Conservation (phyloP, 305 asterid genomes). For the Fraxinus albicans region DNA sequence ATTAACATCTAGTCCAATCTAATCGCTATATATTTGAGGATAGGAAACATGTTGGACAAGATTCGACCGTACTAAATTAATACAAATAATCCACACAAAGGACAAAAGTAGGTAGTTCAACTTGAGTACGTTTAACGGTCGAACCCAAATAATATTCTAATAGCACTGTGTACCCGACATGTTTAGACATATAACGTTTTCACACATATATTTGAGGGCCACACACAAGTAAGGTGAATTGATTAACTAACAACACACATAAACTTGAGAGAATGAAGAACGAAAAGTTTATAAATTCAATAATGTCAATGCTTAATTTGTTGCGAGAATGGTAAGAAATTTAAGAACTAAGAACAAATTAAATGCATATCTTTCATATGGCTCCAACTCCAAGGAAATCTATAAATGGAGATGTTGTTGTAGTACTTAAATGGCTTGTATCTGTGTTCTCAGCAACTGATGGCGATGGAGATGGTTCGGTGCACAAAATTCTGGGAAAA, state of each 20-base stretch:
- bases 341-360: background rate
- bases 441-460: slow-evolving; percentile 9
- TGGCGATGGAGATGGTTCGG: slow-evolving; percentile 17
- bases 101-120: background rate
- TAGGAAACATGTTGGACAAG: background rate
- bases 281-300: background rate
- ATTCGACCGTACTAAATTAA: background rate
- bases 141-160: background rate
- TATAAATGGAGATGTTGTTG: slow-evolving; percentile 33
- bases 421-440: slow-evolving; percentile 15
- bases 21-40: background rate
- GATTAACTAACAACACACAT: background rate
- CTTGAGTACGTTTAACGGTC: background rate
- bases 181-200: background rate
- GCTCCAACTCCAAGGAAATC: slow-evolving; percentile 58
- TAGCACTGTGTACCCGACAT: background rate
- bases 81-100: background rate
- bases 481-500: slow-evolving; percentile 16
- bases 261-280: background rate
- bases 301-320: background rate
- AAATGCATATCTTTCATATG: slow-evolving; percentile 8
- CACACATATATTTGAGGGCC: background rate
- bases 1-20: background rate
- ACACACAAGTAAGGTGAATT: background rate
- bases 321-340: background rate